Conservation (phyloP, 2,329 filamentous ascomycete genomes). For the Cladophialophora yegresii region DNA sequence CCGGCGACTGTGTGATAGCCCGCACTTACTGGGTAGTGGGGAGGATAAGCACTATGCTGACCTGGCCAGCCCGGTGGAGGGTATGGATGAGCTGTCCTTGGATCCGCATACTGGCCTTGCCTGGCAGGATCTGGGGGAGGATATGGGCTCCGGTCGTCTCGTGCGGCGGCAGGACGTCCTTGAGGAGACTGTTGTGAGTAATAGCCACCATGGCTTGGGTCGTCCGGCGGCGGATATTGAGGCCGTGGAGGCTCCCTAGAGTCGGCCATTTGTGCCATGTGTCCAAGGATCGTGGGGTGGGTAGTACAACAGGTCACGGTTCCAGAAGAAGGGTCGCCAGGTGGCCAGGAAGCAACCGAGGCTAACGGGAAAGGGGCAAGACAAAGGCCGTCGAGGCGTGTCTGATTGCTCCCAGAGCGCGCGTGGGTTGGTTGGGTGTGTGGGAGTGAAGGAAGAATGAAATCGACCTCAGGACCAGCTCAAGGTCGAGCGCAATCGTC, state of each 20-base stretch:
- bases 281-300: conserved; percentile 25
- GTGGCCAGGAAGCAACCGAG: conserved; percentile 34
- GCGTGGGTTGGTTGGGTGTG: background rate
- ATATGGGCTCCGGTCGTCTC: conserved; percentile 34
- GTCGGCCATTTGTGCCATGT: conserved; percentile 37
- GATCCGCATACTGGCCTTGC: conserved; percentile 50
- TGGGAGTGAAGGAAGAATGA: conserved; percentile 22
- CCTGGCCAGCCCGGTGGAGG: conserved; percentile 41
- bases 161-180: conserved; percentile 20
- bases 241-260: conserved; percentile 30
- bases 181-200: conserved; percentile 34
- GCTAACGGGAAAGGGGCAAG: conserved; percentile 32
- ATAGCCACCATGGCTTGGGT: conserved; percentile 30
- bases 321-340: conserved; percentile 30
- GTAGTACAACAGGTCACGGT: conserved; percentile 19
- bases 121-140: conserved; percentile 45
- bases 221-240: conserved; percentile 35
- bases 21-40: conserved; percentile 45
- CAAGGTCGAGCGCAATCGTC: conserved; percentile 18
- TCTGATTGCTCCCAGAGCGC: conserved; percentile 31
- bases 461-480: conserved; percentile 25
- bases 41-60: conserved; percentile 35
- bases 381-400: conserved; percentile 32
- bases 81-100: conserved; percentile 42
- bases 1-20: background rate